A percentile compares a stretch with the other conserved stretches of the same genome.
Conservation (phyloP, 2,329 filamentous ascomycete species). For the Penicillium brasilianum region DNA sequence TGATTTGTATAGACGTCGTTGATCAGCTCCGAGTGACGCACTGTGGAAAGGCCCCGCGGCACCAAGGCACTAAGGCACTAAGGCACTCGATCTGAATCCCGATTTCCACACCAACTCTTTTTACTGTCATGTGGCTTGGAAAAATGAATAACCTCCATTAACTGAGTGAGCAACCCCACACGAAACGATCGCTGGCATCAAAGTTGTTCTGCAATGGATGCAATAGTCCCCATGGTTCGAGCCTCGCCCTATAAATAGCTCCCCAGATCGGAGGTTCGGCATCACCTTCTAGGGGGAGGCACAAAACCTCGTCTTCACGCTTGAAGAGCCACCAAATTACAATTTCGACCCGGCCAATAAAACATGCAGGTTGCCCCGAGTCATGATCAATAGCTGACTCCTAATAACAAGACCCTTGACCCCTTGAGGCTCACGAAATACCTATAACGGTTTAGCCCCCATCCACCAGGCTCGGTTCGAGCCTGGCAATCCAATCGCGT, state of each 20-base stretch:
- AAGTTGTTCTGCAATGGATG: no score
- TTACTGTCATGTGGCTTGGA: no score
- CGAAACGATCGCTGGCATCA: neutral
- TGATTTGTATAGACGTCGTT: no score
- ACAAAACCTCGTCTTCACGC: neutral
- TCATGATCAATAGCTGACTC: neutral
- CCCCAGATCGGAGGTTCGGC: conserved; percentile 5
- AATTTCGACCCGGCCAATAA: neutral
- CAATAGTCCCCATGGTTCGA: no score
- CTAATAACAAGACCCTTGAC: neutral
- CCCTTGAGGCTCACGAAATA: conserved; percentile 6
- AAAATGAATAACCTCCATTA: no score
- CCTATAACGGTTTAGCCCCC: neutral
- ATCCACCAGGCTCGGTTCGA: neutral
- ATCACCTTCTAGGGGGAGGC: neutral
- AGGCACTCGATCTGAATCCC: no score
- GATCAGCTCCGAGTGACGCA: no score
- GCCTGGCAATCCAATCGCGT: conserved; percentile 4
- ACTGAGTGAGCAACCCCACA: neutral
- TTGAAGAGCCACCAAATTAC: neutral
- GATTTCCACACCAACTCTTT: no score
- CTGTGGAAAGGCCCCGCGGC: no score
- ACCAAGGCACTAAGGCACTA: no score
- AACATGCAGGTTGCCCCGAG: neutral
- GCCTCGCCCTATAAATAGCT: neutral